These are phyloP conservation scores for Colletotrichum shisoi DNA, from an alignment of 2,329 filamentous ascomycete species.

Conservation along the genomic window DNA sequence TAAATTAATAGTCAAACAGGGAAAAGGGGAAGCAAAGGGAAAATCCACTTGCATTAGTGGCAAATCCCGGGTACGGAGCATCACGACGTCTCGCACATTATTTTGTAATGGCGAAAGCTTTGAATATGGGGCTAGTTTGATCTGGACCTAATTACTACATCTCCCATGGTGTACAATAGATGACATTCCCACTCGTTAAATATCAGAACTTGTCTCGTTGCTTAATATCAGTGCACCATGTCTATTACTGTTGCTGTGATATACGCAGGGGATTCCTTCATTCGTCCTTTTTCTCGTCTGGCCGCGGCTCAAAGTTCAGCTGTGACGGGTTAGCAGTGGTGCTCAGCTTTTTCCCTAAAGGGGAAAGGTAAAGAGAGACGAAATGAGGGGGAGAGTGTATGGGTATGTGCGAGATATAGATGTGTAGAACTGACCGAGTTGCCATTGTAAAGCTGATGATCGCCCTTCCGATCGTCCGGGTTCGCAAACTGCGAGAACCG, in stretches of 20 bases:
- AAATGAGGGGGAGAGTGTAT: too few species aligned
- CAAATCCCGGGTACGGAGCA: not conserved
- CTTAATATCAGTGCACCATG: too few species aligned
- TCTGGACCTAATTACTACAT: slow-evolving; percentile 22
- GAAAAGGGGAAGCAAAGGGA: slow-evolving; percentile 4
- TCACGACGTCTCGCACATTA: slow-evolving; percentile 16
- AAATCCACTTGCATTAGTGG: slow-evolving; percentile 1
- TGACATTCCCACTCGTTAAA: slow-evolving; percentile 36
- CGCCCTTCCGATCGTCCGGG: slow-evolving; percentile 60
- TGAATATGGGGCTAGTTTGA: slow-evolving; percentile 6
- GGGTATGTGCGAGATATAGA: too few species aligned
- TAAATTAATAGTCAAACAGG: slow-evolving; percentile 29
- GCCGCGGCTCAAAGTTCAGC: slow-evolving; percentile 74
- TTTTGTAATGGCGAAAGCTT: slow-evolving; percentile 27
- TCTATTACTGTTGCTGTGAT: not conserved
- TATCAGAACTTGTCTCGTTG: not conserved
- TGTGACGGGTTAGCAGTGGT: slow-evolving; percentile 49
- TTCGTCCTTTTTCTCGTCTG: slow-evolving; percentile 59
- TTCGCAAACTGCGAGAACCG: slow-evolving; percentile 56
- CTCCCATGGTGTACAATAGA: slow-evolving; percentile 39
- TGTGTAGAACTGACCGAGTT: slow-evolving; percentile 73
- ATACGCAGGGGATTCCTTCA: not conserved
- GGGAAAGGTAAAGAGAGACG: not conserved
- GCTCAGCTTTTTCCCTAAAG: not conserved
- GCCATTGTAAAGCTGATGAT: slow-evolving; percentile 86